Evolutionary conservation across 441 rosid species (phyloP), one percentile per base, ranked within the genome.

Genomic region (Capsella rubella): DNA sequence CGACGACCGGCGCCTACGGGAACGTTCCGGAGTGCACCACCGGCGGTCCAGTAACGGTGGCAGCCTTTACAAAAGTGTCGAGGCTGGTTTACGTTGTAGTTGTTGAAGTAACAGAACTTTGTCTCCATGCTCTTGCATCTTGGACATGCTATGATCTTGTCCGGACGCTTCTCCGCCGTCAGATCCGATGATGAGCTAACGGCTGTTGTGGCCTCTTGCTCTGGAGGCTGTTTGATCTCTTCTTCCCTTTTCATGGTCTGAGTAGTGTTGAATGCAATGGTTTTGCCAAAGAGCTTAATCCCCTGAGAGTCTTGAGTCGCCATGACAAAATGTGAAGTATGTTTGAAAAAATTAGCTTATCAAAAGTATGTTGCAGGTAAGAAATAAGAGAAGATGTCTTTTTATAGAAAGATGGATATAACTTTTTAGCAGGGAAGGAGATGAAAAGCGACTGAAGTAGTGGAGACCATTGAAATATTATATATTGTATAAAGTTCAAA

Each of bases 1-100:
- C 98, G 88, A 25, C 98, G 96, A 45, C 98, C 98, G n/a, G 98
- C 96, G 0, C 97, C 97, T 0, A 93, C 84, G 0, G 98, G 98
- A 39, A 93, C 98, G 59, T 93, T 91, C 65, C 98, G 85, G 37
- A 93, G 96, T 53, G 92, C 95, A 2, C 98, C 98, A 27, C 98
- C 98, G 0, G 96, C 96, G 0, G 98, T 93, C 98, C 98, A 93
- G 74, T 93, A 93, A 74, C 98, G 85, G 79, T 93, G 98, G 72
- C 98, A 93, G 53, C 95, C 93, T 81, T 80, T 90, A 62, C 98
- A 93, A 78, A 91, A 93, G 75, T 93, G 96, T 52, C 98, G 77
- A 9, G 98, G 98, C 76, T 91, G 98, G 71, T 93, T 93, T 40
- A 93, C 97, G 82, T 93, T 93, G 84, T 93, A 93, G 73, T 93